Evolutionary conservation across 306 rosid genomes (phyloP), one percentile per base, ranked within the genome.

Genomic region (Pyrus betulifolia): DNA sequence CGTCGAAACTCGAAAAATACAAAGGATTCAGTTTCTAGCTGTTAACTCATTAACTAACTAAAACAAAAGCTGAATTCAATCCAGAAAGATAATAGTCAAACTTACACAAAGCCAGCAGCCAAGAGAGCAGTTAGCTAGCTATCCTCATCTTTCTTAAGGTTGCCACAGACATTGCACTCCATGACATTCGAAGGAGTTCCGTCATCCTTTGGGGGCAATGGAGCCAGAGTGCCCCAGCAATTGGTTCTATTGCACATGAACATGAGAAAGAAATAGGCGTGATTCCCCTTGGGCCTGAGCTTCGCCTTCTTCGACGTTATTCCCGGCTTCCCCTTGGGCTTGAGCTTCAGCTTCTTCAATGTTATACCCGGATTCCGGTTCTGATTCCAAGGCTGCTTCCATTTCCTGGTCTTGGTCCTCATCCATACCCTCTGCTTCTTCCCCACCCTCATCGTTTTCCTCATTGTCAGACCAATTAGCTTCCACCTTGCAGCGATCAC

Each of bases 151-250:
- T 72, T 77, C 82, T 81, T 82, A 68, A 89, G 71, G 54, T 81
- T 84, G 31, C 93, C 90, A 78, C 97, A 91, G 40, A 85, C 95
- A 84, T 91, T 89, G 79, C 95, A 91, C 76, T 89, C 95, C 91
- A 91, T 76, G 55, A 83, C 75, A 79, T 78, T 74, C 59, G 88
- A 84, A 57, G 85, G 13, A 76, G 76, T 30, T 49, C 68, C 76
- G 30, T 82, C 86, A 21, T 82, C 82, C 28, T 72, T 72, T 3
- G 90, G 91, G 8, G 96, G 88, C 78, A 86, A 65, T 44, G 97
- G 96, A 49, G 96, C 96, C 33, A 90, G 70, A 8, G 97, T 93
- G 27, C 94, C 97, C 88, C 92, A 35, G 63, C 94, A 93, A 75
- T 87, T 85, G 33, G 81, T 74, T 79, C 87, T 75, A 25, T 86